These are phyloP conservation scores for Ogataea minuta DNA, from an alignment of 805 yeast genomes.

Conservation along the genomic window DNA sequence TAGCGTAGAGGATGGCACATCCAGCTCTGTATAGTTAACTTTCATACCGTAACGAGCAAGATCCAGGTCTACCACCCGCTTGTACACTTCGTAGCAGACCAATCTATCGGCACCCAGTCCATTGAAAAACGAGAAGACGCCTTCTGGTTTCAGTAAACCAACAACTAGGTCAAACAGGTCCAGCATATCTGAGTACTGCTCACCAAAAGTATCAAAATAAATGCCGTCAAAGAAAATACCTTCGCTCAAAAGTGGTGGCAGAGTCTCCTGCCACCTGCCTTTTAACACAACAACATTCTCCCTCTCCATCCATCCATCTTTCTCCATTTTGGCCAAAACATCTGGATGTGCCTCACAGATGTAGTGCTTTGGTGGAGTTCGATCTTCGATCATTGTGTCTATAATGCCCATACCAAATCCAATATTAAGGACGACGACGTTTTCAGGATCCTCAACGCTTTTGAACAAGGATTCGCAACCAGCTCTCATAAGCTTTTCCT, in stretches of 20 bases:
- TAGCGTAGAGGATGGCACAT: constrained; percentile 43
- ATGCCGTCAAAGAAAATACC: constrained; percentile 85
- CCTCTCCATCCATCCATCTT: constrained; percentile 82
- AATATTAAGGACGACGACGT: constrained; percentile 64
- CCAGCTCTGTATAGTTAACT: constrained; percentile 51
- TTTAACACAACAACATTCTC: constrained; percentile 69
- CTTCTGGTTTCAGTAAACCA: constrained; percentile 78
- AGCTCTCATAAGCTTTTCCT: constrained; percentile 70
- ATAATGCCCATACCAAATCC: constrained; percentile 98
- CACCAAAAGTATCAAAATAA: constrained; percentile 91
- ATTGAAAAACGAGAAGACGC: constrained; percentile 86
- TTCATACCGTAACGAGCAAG: constrained; percentile 73
- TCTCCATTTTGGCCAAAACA: constrained; percentile 63
- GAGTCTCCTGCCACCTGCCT: constrained; percentile 91
- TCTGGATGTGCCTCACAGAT: constrained; percentile 96
- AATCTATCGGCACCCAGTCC: constrained; percentile 83
- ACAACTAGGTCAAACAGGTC: constrained; percentile 79
- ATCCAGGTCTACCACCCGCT: constrained; percentile 76
- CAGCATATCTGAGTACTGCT: constrained; percentile 85
- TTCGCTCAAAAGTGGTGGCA: constrained; percentile 60
- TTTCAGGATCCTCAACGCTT: constrained; percentile 36
- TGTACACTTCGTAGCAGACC: constrained; percentile 80
- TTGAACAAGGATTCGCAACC: constrained; percentile 75
- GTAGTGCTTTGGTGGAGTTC: constrained; percentile 66
- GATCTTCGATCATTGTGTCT: constrained; percentile 67